phyloP scores from a whole-genome alignment of 1,284 basidiomycete species.

The Ustilago shanxiensis region DNA sequence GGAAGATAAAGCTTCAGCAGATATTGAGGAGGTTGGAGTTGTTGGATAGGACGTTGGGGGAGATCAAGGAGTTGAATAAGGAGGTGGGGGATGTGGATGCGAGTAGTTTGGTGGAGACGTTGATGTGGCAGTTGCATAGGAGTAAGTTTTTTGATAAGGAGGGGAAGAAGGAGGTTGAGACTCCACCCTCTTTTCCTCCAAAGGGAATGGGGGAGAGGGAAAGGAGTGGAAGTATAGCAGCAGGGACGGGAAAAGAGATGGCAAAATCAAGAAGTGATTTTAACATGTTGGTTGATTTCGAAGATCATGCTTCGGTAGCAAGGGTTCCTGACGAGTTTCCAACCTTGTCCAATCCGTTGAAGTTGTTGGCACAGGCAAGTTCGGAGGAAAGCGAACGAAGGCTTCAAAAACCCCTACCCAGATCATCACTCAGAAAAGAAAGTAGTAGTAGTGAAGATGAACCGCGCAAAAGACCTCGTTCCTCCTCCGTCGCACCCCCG shows the following conservation, averaged over 20 bases:
- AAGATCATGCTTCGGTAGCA: conserved; percentile 37
- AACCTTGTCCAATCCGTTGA: conserved; percentile 47
- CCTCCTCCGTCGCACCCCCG: not conserved
- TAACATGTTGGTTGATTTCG: conserved; percentile 49
- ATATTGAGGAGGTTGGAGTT: conserved; percentile 34
- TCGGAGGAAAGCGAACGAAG: conserved; percentile 32
- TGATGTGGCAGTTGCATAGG: conserved; percentile 41
- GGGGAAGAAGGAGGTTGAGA: not conserved
- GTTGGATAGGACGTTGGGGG: conserved; percentile 28
- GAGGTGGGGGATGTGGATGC: conserved; percentile 36
- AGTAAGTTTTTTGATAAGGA: conserved; percentile 33
- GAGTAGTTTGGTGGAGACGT: conserved; percentile 23
- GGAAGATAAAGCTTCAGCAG: conserved; percentile 51
- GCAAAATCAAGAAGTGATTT: conserved; percentile 24
- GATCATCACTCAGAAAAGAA: not conserved
- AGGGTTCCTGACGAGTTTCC: conserved; percentile 41
- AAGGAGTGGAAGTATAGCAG: not conserved
- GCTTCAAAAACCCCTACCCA: not conserved
- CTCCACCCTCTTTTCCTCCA: not conserved
- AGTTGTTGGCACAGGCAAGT: conserved; percentile 48
- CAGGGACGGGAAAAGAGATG: not conserved
- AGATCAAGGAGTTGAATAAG: conserved; percentile 33
- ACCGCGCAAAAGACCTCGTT: not conserved
- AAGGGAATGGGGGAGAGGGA: not conserved
- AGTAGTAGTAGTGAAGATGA: not conserved